phyloP scores from a whole-genome alignment of 352 stramenopile species.

The Globisporangium canariense region DNA sequence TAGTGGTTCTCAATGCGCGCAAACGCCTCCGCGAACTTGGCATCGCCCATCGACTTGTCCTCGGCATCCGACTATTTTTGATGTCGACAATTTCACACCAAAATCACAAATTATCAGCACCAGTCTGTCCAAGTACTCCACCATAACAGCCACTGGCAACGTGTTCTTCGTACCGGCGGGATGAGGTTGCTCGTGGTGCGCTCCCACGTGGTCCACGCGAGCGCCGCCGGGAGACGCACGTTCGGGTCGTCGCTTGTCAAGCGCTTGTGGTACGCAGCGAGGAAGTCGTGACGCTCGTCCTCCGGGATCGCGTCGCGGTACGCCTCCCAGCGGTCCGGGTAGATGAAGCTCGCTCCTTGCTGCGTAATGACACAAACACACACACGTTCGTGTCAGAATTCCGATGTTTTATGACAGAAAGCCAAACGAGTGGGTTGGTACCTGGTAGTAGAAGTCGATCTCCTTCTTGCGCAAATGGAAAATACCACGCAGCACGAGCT shows the following conservation, averaged over 20 bases:
- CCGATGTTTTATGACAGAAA: background rate
- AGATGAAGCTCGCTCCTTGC: constrained; percentile 85
- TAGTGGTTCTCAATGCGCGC: constrained; percentile 94
- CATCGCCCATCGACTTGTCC: constrained; percentile 78
- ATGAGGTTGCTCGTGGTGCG: constrained; percentile 84
- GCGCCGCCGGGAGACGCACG: constrained; percentile 73
- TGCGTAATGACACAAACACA: constrained; percentile 6
- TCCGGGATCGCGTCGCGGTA: constrained; percentile 87
- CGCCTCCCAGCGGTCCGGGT: constrained; percentile 88
- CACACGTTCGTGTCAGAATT: background rate
- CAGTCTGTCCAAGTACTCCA: background rate
- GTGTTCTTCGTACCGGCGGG: constrained; percentile 33
- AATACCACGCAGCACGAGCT: constrained; percentile 91
- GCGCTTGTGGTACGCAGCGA: constrained; percentile 87
- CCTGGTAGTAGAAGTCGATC: constrained; percentile 93
- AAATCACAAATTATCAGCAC: background rate
- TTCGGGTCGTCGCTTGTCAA: constrained; percentile 86
- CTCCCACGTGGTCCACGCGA: constrained; percentile 92
- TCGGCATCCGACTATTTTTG: constrained; percentile 38
- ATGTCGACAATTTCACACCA: background rate
- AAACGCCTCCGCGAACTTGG: constrained; percentile 87
- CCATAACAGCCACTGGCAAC: background rate
- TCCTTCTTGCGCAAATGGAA: constrained; percentile 90
- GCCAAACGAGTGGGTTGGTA: background rate
- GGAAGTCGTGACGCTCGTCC: constrained; percentile 75